Base-by-base conservation (phyloP, 192 early-diverging fungal species). In the Irineochytrium annulatum region DNA sequence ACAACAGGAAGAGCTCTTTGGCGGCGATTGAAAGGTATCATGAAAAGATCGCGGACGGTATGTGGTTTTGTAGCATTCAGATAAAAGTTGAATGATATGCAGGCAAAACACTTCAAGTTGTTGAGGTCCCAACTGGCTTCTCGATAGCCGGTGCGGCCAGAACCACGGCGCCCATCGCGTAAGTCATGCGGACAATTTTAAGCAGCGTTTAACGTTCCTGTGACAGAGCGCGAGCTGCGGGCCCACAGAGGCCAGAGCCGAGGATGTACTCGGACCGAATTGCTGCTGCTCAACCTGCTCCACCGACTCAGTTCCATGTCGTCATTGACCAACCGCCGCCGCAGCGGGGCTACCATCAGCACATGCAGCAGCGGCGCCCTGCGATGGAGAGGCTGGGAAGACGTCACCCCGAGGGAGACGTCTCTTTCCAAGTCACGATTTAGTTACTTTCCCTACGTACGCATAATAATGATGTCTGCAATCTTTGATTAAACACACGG, bases 1-100 rank as follows among this genome's bases (percentile, higher is more conserved):
- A 67, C 27, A 57, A 60, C 16, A 19, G 41, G 2, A 31, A 17
- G 14, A 41, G 60, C 28, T 20, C 52, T 30, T 44, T 43, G 28
- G 32, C 19, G 19, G 65, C 65, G 4, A 67, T 67, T 32, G 65
- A 51, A 27, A 67, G 48, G 1, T 67, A 59, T 57, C 35, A 67
- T 32, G 55, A 57, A 14, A 48, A 59, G 26, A 22, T 67, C 41
- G 65, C 65, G 8, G 65, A 67, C 34, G 65, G 65, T 67, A 39
- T 41, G n/a, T n/a, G n/a, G n/a, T n/a, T 41, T 13, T 41, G 11
- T 41, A 41, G 8, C 37, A 8, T 41, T 41, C 11, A 13, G n/a
- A 41, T 8, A 13, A 13, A 41, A 41, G 37, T n/a, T 41, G n/a
- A 41, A n/a, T 8, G n/a, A 8, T 41, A 41, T 41, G 37, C 24